Percentiles rank a stretch among this genome's conserved stretches.
Conservation (phyloP, 805 yeast genomes). For the Candida pseudoglaebosa region DNA sequence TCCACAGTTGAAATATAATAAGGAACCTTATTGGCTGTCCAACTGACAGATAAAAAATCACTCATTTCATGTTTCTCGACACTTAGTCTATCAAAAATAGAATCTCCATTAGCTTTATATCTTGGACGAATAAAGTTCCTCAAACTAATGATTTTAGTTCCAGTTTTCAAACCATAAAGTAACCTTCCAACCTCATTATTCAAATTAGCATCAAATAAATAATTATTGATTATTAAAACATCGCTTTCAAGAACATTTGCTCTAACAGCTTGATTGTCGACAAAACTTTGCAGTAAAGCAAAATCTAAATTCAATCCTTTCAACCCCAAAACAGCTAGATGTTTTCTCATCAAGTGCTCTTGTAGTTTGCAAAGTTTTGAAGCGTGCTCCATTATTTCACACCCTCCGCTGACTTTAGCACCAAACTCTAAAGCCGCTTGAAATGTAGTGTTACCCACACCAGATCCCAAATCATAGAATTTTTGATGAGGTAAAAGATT, state of each 20-base stretch:
- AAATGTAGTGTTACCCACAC: conserved; percentile 87
- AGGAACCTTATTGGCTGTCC: conserved; percentile 83
- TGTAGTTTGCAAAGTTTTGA: conserved; percentile 65
- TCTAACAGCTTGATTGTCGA: conserved; percentile 55
- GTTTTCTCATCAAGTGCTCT: conserved; percentile 48
- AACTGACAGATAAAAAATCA: conserved; percentile 71
- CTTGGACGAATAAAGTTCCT: conserved; percentile 78
- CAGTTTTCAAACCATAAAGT: conserved; percentile 60
- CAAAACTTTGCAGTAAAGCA: conserved; percentile 68
- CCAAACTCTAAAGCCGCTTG: conserved; percentile 89
- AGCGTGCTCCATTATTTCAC: conserved; percentile 85
- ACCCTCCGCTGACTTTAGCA: conserved; percentile 72
- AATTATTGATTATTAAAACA: conserved; percentile 77
- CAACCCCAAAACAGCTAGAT: conserved; percentile 64
- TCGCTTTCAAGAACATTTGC: conserved; percentile 57
- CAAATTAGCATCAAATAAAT: conserved; percentile 72
- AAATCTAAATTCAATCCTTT: conserved; percentile 52
- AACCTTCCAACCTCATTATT: conserved; percentile 65
- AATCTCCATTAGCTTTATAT: conserved; percentile 55
- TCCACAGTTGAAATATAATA: conserved; percentile 74
- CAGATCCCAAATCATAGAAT: conserved; percentile 90
- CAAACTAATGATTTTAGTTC: conserved; percentile 75
- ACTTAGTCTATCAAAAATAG: conserved; percentile 59
- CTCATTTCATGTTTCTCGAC: conserved; percentile 61
- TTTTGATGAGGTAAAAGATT: conserved; percentile 47